Conservation (phyloP, 2,329 filamentous ascomycete species). For the Colletotrichum neosansevieriae region DNA sequence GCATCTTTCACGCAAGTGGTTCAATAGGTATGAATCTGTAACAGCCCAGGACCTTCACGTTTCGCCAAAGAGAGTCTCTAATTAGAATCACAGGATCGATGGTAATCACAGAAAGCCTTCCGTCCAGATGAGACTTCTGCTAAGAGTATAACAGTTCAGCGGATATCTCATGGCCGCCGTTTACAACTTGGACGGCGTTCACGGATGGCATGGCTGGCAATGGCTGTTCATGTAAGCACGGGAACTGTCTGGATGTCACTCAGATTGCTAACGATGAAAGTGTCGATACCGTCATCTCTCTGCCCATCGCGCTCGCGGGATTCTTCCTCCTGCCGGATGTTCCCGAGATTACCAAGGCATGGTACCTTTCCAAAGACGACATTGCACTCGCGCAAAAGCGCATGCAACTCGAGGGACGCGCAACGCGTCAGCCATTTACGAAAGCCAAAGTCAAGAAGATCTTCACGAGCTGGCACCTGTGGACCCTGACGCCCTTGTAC, state of each 20-base stretch:
- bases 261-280: no score
- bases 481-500: slow-evolving; percentile 68
- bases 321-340: slow-evolving; percentile 43
- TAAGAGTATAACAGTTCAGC: slow-evolving; percentile 42
- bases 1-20: slow-evolving; percentile 45
- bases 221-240: slow-evolving; percentile 51
- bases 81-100: slow-evolving; percentile 30
- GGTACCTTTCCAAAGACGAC: slow-evolving; percentile 50
- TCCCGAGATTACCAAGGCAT: slow-evolving; percentile 39
- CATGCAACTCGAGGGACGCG: slow-evolving; percentile 59
- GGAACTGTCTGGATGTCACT: no score
- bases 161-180: slow-evolving; percentile 53
- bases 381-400: slow-evolving; percentile 53
- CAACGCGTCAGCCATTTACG: slow-evolving; percentile 54
- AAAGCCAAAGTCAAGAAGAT: slow-evolving; percentile 69
- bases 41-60: no score
- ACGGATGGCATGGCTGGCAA: slow-evolving; percentile 51
- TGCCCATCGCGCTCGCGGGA: slow-evolving; percentile 43
- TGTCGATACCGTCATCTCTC: slow-evolving; percentile 50
- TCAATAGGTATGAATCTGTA: slow-evolving; percentile 36
- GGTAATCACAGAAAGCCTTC: no score
- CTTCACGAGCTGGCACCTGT: slow-evolving; percentile 74
- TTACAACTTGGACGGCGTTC: slow-evolving; percentile 49
- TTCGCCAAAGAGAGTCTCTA: background rate
- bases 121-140: no score